phyloP scores from a whole-genome alignment of 805 yeast genomes.

The Lipomyces mesembrius region DNA sequence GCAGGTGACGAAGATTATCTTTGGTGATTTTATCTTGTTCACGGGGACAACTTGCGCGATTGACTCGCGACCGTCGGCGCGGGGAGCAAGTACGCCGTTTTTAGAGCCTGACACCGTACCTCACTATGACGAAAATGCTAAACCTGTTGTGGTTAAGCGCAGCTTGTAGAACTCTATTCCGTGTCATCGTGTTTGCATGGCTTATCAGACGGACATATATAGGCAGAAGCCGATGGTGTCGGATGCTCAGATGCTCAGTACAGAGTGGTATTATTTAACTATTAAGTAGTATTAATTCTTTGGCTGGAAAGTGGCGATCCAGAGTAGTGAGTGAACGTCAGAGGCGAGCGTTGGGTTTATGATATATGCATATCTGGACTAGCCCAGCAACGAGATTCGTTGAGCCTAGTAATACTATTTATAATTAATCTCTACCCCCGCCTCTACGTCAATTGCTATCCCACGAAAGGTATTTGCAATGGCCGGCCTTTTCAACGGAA shows the following conservation, averaged over 20 bases:
- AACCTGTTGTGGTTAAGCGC: background rate
- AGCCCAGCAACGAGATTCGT: too few relatives aligned
- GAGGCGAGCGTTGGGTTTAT: too few relatives aligned
- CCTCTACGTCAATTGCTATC: background rate
- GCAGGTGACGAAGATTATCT: background rate
- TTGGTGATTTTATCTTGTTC: background rate
- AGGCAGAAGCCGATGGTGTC: background rate
- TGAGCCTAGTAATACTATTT: background rate
- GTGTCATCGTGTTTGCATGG: background rate
- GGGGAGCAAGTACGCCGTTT: background rate
- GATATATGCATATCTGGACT: too few relatives aligned
- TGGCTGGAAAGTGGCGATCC: too few relatives aligned
- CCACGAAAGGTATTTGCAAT: background rate
- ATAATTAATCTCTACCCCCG: background rate
- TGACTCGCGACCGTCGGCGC: too few relatives aligned
- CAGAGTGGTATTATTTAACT: background rate
- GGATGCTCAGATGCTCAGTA: background rate
- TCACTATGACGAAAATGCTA: background rate
- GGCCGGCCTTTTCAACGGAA: conserved; percentile 22
- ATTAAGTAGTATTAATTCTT: background rate
- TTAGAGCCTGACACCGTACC: background rate
- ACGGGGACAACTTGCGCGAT: too few relatives aligned
- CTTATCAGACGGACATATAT: background rate
- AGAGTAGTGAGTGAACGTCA: too few relatives aligned
- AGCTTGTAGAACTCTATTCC: background rate